phyloP scores from a whole-genome alignment of 148 eudicot species.

The Cornus florida region DNA sequence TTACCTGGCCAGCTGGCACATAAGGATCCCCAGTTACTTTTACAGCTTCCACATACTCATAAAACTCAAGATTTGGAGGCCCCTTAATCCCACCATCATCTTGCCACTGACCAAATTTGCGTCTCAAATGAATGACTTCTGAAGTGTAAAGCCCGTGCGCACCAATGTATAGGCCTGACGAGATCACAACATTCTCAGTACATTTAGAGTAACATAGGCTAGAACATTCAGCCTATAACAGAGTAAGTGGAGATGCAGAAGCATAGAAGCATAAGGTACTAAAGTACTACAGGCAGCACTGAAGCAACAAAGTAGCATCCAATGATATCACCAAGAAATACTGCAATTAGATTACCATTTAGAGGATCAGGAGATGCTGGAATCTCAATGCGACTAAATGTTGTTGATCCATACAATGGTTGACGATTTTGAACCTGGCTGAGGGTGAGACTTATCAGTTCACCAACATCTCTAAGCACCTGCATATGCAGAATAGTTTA shows the following conservation, averaged over 20 bases:
- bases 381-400: conserved; percentile 83
- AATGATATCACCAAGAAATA: conserved; percentile 1
- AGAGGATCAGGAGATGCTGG: conserved; percentile 76
- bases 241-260: background rate
- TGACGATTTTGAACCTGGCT: conserved; percentile 71
- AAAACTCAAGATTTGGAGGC: conserved; percentile 66
- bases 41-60: conserved; percentile 97
- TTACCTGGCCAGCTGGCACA: conserved; percentile 98
- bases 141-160: conserved; percentile 75
- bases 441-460: conserved; percentile 57
- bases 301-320: background rate
- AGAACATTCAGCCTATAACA: background rate
- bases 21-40: conserved; percentile 95
- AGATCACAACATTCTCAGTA: conserved; percentile 10
- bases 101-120: conserved; percentile 92
- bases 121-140: conserved; percentile 89
- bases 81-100: conserved; percentile 50
- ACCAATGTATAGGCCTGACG: conserved; percentile 79
- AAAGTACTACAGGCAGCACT: background rate
- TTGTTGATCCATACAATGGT: conserved; percentile 83
- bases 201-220: background rate
- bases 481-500: conserved; percentile 27
- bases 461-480: conserved; percentile 83
- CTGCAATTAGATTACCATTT: conserved; percentile 49
- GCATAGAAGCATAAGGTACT: background rate